Evolutionary conservation across 2,329 filamentous ascomycete genomes (phyloP).

Genomic region (Apiospora pterosperma): DNA sequence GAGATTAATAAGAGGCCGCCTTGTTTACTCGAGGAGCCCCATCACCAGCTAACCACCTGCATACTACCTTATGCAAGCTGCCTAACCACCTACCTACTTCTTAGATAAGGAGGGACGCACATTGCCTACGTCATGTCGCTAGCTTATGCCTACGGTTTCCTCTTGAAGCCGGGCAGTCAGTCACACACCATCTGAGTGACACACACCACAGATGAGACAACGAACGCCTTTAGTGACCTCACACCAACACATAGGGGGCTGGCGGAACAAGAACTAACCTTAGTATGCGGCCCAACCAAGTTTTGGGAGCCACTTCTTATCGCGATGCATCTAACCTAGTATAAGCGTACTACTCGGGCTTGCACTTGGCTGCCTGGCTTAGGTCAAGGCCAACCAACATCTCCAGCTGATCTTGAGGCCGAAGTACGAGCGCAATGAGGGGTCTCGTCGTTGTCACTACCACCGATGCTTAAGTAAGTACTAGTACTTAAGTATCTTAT

Average conservation of each 20-base stretch:
- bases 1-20: not conserved
- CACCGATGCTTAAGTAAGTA: too few relatives aligned
- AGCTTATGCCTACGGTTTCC: not conserved
- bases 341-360: not conserved
- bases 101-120: not conserved
- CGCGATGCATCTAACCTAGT: not conserved
- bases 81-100: not conserved
- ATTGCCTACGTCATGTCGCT: constrained; percentile 1
- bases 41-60: not conserved
- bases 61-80: not conserved
- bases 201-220: too few relatives aligned
- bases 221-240: not conserved
- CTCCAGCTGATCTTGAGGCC: not conserved
- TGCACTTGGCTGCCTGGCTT: not conserved
- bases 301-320: not conserved
- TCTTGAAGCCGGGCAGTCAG: not conserved
- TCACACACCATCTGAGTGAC: not conserved
- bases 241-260: not conserved
- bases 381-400: not conserved
- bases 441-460: not conserved
- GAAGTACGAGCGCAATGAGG: not conserved
- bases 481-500: too few relatives aligned
- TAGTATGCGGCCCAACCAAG: not conserved
- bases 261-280: not conserved
- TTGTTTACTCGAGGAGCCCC: not conserved